These are phyloP conservation scores for Massarina eburnea DNA, from an alignment of 2,329 filamentous ascomycete genomes.

Conservation along the genomic window DNA sequence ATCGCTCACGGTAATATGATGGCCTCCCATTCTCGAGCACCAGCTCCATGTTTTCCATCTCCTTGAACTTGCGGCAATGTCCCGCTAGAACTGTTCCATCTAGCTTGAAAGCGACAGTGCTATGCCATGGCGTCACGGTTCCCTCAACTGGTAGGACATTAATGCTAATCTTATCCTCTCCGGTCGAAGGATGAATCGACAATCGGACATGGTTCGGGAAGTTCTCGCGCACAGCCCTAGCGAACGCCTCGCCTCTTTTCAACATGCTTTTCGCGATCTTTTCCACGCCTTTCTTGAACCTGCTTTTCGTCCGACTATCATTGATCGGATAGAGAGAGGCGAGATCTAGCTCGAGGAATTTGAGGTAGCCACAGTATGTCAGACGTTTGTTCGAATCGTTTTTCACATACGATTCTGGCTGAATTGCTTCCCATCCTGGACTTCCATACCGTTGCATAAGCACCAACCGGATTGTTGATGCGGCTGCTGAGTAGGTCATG, in stretches of 20 bases:
- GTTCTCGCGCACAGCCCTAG: constrained; percentile 16
- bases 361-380: constrained; percentile 32
- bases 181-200: constrained; percentile 35
- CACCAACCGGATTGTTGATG: too few species aligned
- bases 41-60: constrained; percentile 12
- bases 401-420: too few species aligned
- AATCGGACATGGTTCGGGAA: constrained; percentile 25
- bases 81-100: constrained; percentile 19
- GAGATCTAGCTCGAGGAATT: constrained; percentile 29
- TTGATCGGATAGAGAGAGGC: constrained; percentile 12
- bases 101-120: constrained; percentile 18
- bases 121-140: constrained; percentile 29
- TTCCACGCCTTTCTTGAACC: constrained; percentile 25
- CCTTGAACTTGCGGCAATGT: too few species aligned
- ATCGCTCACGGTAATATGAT: constrained; percentile 27
- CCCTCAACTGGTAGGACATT: constrained; percentile 25
- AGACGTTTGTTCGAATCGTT: constrained; percentile 20
- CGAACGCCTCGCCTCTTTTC: constrained; percentile 26
- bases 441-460: too few species aligned
- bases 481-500: too few species aligned
- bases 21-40: constrained; percentile 19
- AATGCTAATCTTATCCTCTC: constrained; percentile 32
- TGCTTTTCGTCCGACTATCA: constrained; percentile 13
- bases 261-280: constrained; percentile 32
- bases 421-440: too few species aligned